Conservation (phyloP, 2,329 filamentous ascomycete genomes). For the Diaporthe batatas region DNA sequence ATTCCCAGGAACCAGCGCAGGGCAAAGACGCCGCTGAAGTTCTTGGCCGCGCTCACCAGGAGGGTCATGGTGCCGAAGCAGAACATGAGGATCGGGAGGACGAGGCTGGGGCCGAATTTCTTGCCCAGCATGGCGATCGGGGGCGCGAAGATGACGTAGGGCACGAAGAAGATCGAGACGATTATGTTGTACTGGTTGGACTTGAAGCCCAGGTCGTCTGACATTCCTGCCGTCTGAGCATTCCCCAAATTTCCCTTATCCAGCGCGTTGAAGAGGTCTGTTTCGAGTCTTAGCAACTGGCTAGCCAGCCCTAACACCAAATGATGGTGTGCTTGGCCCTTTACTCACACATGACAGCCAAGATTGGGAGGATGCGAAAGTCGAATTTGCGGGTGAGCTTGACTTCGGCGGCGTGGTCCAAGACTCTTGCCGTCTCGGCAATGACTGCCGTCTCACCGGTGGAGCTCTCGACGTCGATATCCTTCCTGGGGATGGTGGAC, state of each 20-base stretch:
- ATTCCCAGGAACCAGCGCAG: conserved; percentile 78
- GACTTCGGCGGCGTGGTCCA: conserved; percentile 57
- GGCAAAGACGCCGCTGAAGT: conserved; percentile 76
- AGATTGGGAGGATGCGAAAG: conserved; percentile 57
- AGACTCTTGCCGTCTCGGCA: conserved; percentile 48
- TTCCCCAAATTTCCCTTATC: conserved; percentile 68
- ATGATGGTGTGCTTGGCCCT: background rate
- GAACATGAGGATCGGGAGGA: conserved; percentile 75
- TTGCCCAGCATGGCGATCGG: conserved; percentile 76
- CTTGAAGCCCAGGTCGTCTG: conserved; percentile 69
- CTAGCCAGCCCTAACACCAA: background rate
- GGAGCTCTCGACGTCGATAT: conserved; percentile 45
- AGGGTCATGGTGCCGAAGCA: conserved; percentile 76
- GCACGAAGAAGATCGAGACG: conserved; percentile 78
- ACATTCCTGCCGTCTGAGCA: conserved; percentile 67
- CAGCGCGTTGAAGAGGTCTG: conserved; percentile 60
- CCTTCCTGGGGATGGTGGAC: conserved; percentile 28
- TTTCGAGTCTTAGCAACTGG: background rate
- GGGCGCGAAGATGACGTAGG: conserved; percentile 78
- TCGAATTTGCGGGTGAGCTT: conserved; percentile 61
- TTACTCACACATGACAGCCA: conserved; percentile 58
- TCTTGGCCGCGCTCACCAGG: conserved; percentile 66
- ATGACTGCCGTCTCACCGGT: conserved; percentile 44
- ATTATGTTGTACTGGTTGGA: conserved; percentile 77
- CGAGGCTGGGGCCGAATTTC: conserved; percentile 73